phyloP scores from a whole-genome alignment of 768 basidiomycete species.

The Fomitopsis pulvina region DNA sequence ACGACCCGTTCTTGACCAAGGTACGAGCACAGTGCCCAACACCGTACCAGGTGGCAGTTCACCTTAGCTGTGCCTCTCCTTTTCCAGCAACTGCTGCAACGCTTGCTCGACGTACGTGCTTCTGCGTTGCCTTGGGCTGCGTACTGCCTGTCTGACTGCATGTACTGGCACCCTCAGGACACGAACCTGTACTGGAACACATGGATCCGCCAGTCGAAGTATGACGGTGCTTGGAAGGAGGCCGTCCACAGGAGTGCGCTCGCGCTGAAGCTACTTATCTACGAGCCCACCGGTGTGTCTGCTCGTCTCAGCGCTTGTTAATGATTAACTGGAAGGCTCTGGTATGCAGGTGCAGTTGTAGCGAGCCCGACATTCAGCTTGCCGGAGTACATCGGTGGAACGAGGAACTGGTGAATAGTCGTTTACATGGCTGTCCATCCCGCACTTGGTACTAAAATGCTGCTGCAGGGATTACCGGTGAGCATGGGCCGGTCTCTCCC shows the following conservation, averaged over 20 bases:
- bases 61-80: neutral
- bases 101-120: slow-evolving; percentile 45
- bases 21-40: slow-evolving; percentile 24
- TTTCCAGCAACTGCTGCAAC: slow-evolving; percentile 46
- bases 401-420: slow-evolving; percentile 68
- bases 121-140: neutral
- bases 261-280: slow-evolving; percentile 90
- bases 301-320: neutral
- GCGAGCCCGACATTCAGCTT: slow-evolving; percentile 94
- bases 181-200: slow-evolving; percentile 82
- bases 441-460: neutral
- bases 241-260: slow-evolving; percentile 88
- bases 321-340: neutral
- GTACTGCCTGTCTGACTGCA: no score
- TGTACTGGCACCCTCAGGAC: slow-evolving; percentile 37
- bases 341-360: slow-evolving; percentile 68
- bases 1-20: slow-evolving; percentile 71
- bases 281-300: slow-evolving; percentile 72
- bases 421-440: neutral
- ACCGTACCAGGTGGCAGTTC: neutral
- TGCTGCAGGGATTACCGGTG: slow-evolving; percentile 10
- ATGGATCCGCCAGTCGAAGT: slow-evolving; percentile 88
- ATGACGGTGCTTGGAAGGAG: slow-evolving; percentile 93
- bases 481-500: neutral
- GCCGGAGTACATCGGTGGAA: slow-evolving; percentile 88